These are phyloP conservation scores for Candida frijolesensis DNA, from an alignment of 1,139 yeast species.

Conservation along the genomic window DNA sequence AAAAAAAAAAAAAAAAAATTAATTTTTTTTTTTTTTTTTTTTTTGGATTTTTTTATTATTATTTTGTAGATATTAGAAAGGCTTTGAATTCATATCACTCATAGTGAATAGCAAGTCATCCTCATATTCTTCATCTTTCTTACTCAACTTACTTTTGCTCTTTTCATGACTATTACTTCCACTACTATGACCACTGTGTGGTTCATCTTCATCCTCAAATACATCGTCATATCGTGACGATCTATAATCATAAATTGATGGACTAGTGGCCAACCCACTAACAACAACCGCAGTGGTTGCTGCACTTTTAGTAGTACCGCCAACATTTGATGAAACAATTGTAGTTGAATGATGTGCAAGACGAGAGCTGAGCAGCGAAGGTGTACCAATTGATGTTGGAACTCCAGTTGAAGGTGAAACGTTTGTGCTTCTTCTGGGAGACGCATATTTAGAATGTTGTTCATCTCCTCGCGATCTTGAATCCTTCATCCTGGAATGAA, in stretches of 20 bases:
- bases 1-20: neutral
- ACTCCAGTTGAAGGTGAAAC: constrained; percentile 3
- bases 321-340: constrained; percentile 14
- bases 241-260: constrained; percentile 30
- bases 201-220: constrained; percentile 55
- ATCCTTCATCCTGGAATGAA: constrained; percentile 42
- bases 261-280: constrained; percentile 41
- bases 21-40: too few relatives aligned
- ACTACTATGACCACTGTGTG: constrained; percentile 22
- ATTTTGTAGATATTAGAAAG: neutral
- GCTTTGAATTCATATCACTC: constrained; percentile 77
- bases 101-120: constrained; percentile 84
- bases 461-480: constrained; percentile 21
- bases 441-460: neutral
- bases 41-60: neutral
- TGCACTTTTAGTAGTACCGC: constrained; percentile 10
- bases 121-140: constrained; percentile 56
- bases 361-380: constrained; percentile 5
- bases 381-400: constrained; percentile 1
- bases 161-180: constrained; percentile 5
- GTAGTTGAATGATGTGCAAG: constrained; percentile 20
- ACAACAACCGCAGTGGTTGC: constrained; percentile 18
- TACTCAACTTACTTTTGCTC: neutral
- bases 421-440: constrained; percentile 4
- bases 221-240: constrained; percentile 48